A percentile compares a stretch with the other conserved stretches of the same genome.
phyloP scores from a whole-genome alignment of 345 rosid species.

The Euphorbia lathyris region DNA sequence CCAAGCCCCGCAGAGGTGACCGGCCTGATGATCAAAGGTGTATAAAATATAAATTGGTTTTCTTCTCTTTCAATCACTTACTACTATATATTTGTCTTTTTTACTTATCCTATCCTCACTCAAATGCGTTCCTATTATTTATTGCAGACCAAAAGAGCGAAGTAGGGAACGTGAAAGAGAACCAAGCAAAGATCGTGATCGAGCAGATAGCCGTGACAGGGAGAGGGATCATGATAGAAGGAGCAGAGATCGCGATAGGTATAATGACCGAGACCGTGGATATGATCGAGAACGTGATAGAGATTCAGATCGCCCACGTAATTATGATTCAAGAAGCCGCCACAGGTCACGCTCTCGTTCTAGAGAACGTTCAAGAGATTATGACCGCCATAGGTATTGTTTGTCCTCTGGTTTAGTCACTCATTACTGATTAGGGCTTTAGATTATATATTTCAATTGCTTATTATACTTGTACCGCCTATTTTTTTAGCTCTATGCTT shows the following conservation, averaged over 20 bases:
- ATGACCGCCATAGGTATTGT: conserved; percentile 77
- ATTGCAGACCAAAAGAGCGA: conserved; percentile 70
- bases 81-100: neutral
- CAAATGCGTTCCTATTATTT: neutral
- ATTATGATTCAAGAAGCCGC: conserved; percentile 71
- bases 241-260: conserved; percentile 82
- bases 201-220: conserved; percentile 67
- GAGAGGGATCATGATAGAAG: conserved; percentile 83
- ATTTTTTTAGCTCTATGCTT: neutral
- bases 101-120: neutral
- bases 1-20: conserved; percentile 61
- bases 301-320: conserved; percentile 64
- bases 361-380: conserved; percentile 67
- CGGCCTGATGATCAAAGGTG: conserved; percentile 55
- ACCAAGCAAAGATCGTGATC: conserved; percentile 61
- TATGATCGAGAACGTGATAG: conserved; percentile 58
- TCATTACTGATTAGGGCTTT: neutral
- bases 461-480: no score
- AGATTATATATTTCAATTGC: neutral
- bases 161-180: conserved; percentile 55
- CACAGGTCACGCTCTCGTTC: conserved; percentile 87
- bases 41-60: neutral
- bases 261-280: conserved; percentile 69
- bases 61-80: neutral
- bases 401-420: neutral